Evolutionary conservation across 352 stramenopile species (phyloP).

Genomic region (Globisporangium echinulatum): DNA sequence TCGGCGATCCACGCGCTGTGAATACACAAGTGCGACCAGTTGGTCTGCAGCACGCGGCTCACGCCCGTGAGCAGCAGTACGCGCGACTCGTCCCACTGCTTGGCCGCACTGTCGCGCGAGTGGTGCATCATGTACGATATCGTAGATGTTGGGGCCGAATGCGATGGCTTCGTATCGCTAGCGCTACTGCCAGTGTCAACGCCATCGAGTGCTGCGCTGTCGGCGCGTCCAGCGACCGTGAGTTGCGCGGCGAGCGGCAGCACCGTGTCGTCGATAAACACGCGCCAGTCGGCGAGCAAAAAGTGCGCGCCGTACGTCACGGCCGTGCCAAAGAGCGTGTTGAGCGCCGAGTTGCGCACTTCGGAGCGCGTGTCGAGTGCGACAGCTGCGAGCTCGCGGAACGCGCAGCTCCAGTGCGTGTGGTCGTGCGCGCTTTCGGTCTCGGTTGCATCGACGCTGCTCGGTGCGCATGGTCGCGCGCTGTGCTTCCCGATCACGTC

Average conservation of each 20-base stretch:
- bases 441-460: background rate
- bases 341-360: conserved; percentile 96
- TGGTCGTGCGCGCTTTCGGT: conserved; percentile 1
- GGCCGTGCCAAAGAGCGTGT: conserved; percentile 96
- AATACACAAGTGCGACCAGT: conserved; percentile 59
- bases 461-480: background rate
- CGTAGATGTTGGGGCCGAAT: conserved; percentile 32
- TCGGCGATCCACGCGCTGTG: conserved; percentile 52
- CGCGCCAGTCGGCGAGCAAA: conserved; percentile 86
- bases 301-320: conserved; percentile 93
- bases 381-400: conserved; percentile 82
- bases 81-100: conserved; percentile 97
- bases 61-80: conserved; percentile 93
- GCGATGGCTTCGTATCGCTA: conserved; percentile 5
- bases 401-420: conserved; percentile 57
- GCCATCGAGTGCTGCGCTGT: background rate
- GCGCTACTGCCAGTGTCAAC: background rate
- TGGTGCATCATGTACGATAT: conserved; percentile 89
- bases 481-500: conserved; percentile 78
- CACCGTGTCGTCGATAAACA: conserved; percentile 92
- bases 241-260: conserved; percentile 83
- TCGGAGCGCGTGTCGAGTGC: conserved; percentile 90
- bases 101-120: conserved; percentile 91
- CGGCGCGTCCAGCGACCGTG: background rate
- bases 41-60: conserved; percentile 89